Percentiles rank a stretch among this genome's conserved stretches.
phyloP scores from a whole-genome alignment of 2,329 filamentous ascomycete genomes.

The Cladosporium sp. region DNA sequence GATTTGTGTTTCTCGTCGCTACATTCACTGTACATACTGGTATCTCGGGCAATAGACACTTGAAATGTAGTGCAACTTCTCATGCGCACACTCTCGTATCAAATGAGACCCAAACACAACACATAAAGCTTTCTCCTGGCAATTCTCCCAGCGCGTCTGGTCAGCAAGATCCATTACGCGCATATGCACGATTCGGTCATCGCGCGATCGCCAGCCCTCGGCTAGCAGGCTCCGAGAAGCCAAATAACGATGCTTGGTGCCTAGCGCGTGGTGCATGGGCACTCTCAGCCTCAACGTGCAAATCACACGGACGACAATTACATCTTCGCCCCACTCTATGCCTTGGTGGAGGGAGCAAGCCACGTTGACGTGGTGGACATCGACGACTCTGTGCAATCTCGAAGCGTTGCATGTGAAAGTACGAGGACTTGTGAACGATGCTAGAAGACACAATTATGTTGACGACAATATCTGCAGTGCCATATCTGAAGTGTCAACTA shows the following conservation, averaged over 20 bases:
- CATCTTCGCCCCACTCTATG: neutral
- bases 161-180: neutral
- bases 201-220: neutral
- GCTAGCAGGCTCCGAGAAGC: neutral
- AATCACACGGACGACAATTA: neutral
- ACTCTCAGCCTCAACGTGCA: neutral
- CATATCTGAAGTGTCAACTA: too few relatives aligned
- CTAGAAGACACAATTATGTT: too few relatives aligned
- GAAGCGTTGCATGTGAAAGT: too few relatives aligned
- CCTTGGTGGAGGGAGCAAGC: neutral
- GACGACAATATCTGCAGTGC: too few relatives aligned
- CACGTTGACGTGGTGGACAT: too few relatives aligned
- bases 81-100: too few relatives aligned
- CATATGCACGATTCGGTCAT: slow-evolving; percentile 1
- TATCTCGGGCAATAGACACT: neutral
- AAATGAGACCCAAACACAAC: neutral
- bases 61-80: too few relatives aligned
- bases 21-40: neutral
- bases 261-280: neutral
- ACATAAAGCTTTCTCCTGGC: neutral
- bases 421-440: too few relatives aligned
- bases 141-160: neutral
- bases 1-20: neutral
- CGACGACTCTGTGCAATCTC: too few relatives aligned
- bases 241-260: too few relatives aligned